These are phyloP conservation scores for Lentinula sp. DNA, from an alignment of 768 basidiomycete genomes.

Conservation along the genomic window DNA sequence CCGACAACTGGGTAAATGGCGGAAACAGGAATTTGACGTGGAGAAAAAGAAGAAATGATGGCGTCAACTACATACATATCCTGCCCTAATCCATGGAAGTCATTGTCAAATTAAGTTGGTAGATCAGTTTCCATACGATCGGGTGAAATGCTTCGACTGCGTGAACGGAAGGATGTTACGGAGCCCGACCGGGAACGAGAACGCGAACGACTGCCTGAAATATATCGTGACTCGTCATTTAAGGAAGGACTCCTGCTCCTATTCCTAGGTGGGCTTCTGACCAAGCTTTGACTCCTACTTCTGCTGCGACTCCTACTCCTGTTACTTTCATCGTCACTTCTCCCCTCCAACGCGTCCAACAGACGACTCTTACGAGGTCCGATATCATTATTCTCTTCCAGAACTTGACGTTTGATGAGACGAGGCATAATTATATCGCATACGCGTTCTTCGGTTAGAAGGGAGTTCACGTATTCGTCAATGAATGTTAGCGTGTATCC, in stretches of 20 bases:
- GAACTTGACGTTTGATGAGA: conserved; percentile 72
- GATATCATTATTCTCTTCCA: conserved; percentile 92
- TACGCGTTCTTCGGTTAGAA: conserved; percentile 85
- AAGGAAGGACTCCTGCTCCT: conserved; percentile 18
- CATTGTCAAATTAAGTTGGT: conserved; percentile 4
- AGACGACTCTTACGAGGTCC: conserved; percentile 80
- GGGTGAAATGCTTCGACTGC: conserved; percentile 54
- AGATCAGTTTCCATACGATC: conserved; percentile 43
- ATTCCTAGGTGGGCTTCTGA: conserved; percentile 29
- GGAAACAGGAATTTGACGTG: conserved; percentile 34
- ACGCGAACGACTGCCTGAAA: conserved; percentile 55
- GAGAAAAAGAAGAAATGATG: conserved; percentile 30
- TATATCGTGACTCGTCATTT: conserved; percentile 43
- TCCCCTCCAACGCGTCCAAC: conserved; percentile 83
- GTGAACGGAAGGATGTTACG: conserved; percentile 39
- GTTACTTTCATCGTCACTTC: conserved; percentile 46
- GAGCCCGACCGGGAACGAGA: conserved; percentile 30
- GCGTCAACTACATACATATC: background rate
- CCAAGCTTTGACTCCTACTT: conserved; percentile 25
- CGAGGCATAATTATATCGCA: conserved; percentile 97
- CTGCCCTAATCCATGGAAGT: background rate
- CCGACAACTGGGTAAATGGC: conserved; percentile 54
- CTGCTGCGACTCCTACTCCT: conserved; percentile 32
- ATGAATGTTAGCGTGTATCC: conserved; percentile 85
- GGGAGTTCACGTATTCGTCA: conserved; percentile 85